These are phyloP conservation scores for Styphnolobium japonicum DNA, from an alignment of 306 rosid genomes.

Conservation along the genomic window DNA sequence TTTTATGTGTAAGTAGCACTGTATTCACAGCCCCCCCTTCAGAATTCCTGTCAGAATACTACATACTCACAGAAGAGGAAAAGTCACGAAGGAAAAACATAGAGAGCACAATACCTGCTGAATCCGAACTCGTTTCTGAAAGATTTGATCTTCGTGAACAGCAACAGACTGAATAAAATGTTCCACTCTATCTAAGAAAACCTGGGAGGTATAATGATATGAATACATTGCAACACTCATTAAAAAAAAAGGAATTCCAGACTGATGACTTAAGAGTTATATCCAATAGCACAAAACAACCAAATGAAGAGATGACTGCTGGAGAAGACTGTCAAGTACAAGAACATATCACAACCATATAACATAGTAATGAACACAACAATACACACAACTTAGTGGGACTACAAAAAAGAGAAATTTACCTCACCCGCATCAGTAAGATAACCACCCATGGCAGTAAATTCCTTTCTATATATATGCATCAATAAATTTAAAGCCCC, in stretches of 20 bases:
- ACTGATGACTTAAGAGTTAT: neutral
- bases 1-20: neutral
- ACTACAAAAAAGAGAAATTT: constrained; percentile 25
- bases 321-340: neutral
- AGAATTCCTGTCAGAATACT: no score
- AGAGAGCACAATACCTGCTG: constrained; percentile 55
- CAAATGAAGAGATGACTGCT: neutral
- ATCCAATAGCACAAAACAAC: constrained; percentile 19
- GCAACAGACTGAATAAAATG: constrained; percentile 64
- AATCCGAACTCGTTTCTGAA: constrained; percentile 71
- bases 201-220: constrained; percentile 41
- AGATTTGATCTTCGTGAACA: constrained; percentile 65
- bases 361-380: neutral
- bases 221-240: neutral
- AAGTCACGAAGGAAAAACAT: neutral
- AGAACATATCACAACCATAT: neutral
- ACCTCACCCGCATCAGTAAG: constrained; percentile 86
- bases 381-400: neutral
- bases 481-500: constrained; percentile 81
- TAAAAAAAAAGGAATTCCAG: neutral
- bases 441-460: constrained; percentile 77
- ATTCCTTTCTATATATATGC: constrained; percentile 73
- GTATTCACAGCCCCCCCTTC: no score
- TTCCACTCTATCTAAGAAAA: constrained; percentile 66
- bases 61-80: no score